Evolutionary conservation across 257 asterid species (phyloP).

Genomic region (Ehretia macrophylla): DNA sequence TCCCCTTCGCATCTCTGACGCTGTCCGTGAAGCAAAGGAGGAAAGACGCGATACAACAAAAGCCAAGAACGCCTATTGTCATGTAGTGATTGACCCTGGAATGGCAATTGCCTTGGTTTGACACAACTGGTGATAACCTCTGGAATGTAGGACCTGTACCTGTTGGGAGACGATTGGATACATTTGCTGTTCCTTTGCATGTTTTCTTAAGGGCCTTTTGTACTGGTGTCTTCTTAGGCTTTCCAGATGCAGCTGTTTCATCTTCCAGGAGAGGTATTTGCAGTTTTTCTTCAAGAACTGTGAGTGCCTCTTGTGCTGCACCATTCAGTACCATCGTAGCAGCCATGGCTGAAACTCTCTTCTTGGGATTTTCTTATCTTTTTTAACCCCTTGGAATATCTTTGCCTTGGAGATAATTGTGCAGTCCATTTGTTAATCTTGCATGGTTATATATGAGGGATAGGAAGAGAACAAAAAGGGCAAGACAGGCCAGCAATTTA

Average conservation of each 20-base stretch:
- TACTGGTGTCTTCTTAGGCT: constrained; percentile 43
- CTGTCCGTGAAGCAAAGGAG: constrained; percentile 70
- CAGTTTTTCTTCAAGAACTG: constrained; percentile 11
- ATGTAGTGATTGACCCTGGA: constrained; percentile 34
- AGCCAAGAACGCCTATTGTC: constrained; percentile 37
- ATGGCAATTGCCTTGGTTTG: constrained; percentile 62
- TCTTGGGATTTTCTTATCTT: no score
- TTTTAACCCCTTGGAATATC: no score
- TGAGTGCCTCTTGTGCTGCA: no score
- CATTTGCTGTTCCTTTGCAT: constrained; percentile 67
- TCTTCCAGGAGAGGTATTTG: constrained; percentile 39
- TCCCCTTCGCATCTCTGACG: constrained; percentile 64
- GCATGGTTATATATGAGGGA: no score
- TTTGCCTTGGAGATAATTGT: no score
- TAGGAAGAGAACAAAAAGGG: no score
- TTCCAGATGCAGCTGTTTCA: constrained; percentile 6
- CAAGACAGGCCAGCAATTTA: no score
- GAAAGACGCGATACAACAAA: constrained; percentile 54
- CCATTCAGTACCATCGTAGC: no score
- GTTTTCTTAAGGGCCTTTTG: constrained; percentile 64
- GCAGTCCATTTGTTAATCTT: no score
- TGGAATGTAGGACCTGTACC: constrained; percentile 82
- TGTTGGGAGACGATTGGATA: constrained; percentile 83
- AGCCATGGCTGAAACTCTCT: no score
- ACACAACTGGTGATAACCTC: constrained; percentile 54